Conservation (phyloP, 805 yeast species). For the Lachancea kluyveri region DNA sequence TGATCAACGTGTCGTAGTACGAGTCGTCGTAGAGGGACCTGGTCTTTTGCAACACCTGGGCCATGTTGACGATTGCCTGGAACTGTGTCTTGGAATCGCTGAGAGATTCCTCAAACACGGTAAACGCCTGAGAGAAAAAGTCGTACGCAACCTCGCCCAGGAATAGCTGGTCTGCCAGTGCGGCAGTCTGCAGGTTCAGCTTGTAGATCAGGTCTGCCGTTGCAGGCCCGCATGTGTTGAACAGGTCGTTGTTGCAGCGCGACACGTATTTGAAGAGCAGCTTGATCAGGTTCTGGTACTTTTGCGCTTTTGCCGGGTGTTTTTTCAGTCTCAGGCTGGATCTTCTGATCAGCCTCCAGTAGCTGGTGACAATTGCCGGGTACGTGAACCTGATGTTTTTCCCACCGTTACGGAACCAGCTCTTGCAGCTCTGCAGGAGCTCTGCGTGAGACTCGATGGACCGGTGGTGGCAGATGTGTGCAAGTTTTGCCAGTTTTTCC, state of each 20-base stretch:
- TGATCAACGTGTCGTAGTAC: constrained; percentile 77
- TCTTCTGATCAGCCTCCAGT: constrained; percentile 54
- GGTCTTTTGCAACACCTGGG: constrained; percentile 46
- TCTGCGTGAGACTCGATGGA: constrained; percentile 20
- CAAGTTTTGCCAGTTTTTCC: constrained; percentile 60
- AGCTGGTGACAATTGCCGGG: constrained; percentile 65
- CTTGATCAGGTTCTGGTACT: constrained; percentile 29
- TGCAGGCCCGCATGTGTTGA: constrained; percentile 23
- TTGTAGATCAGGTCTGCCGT: constrained; percentile 33
- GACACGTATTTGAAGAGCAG: constrained; percentile 70
- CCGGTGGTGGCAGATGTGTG: constrained; percentile 46
- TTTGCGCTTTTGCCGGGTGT: constrained; percentile 18
- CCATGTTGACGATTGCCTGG: constrained; percentile 44
- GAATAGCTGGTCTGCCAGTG: constrained; percentile 70
- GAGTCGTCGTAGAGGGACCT: constrained; percentile 40
- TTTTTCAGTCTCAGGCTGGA: constrained; percentile 28
- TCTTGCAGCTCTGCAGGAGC: constrained; percentile 35
- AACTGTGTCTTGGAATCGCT: constrained; percentile 49
- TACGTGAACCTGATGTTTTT: constrained; percentile 57
- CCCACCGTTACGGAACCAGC: constrained; percentile 34
- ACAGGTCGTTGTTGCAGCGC: constrained; percentile 62
- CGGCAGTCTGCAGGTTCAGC: constrained; percentile 59
- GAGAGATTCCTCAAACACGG: constrained; percentile 67
- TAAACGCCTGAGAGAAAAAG: constrained; percentile 80
- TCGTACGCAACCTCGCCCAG: constrained; percentile 76